Evolutionary conservation across 1,139 yeast genomes (phyloP), one percentile per base, ranked within the genome.

Genomic region (Kurtzmaniella quercitrusa): DNA sequence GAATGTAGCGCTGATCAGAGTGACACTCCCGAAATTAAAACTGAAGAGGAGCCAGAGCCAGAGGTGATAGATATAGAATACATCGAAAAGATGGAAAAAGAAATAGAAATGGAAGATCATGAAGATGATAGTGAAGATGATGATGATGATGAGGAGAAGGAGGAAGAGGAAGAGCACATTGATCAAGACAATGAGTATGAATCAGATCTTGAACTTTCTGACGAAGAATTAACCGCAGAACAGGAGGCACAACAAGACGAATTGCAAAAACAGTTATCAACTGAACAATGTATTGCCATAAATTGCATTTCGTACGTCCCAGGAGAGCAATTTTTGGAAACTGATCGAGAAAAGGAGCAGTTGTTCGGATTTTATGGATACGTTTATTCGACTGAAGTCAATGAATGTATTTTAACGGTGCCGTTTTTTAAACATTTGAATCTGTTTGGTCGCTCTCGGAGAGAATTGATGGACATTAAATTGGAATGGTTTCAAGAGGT

Each of bases 361-460:
- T 54, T 88, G 34, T 61, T 88, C 14, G 81, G 88, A 20, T 73
- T 87, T 45, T 88, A 88, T 54, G 96, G 95, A 0, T 88, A 88
- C 57, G 76, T 84, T 5, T 68, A 76, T 33, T 61, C 66, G 46
- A 66, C 71, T 36, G 85, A 87, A 53, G 66, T 67, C 18, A 74
- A 76, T 53, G 91, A 86, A 50, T 74, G 86, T 17, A 70, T 78
- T 44, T 55, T 86, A 23, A 80, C 82, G 1, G 67, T 71, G 3
- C 86, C 82, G 53, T 60, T 83, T 42, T 54, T 68, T 34, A 59
- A 60, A 39, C 66, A 71, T 43, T 60, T 74, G 35, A 74, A 74
- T 43, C 51, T 63, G 21, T 46, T 54, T 21, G 60, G 60, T 46
- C 39, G 46, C 11, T 53, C 49, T 3, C 40, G 16, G 60, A 63